Base-by-base conservation (phyloP, 768 basidiomycete genomes). In the Termitomyces sp. region DNA sequence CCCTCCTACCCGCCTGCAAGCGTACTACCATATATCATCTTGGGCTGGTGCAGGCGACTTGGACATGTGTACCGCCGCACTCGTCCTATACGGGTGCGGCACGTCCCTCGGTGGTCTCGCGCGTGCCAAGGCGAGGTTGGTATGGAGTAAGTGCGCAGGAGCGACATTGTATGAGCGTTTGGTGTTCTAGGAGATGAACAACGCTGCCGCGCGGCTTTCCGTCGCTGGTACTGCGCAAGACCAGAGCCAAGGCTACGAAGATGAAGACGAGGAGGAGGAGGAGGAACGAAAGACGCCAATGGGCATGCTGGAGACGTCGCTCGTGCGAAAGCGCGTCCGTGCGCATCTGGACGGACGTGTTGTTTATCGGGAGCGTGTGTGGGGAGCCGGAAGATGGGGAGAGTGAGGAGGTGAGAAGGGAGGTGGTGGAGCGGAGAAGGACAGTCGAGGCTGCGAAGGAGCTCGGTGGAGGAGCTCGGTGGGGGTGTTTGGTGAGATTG, bases 361-460 rank as follows among this genome's bases (percentile, higher is more conserved):
- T 86, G 50, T 91, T 91, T 66, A 75, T 86, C 5, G 64, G 66
- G 6, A 64, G 66, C 15, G 76, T 77, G 55, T 63, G 64, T 9
- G 12, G 57, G 68, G 31, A 73, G 23, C 71, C 71, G 35, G 70
- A 68, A 30, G 69, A 69, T 54, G 54, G 60, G 65, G 50, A 64
- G 14, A 33, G 23, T 28, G 57, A 55, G 15, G 50, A 67, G 40
- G 69, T 69, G 48, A 72, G 73, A 62, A 66, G 63, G 47, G 73
- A 70, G 31, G 10, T 33, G 31, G 31, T 33, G 31, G 2, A 9
- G 60, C 75, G 78, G 67, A 67, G 70, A 52, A 71, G 68, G 33
- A 83, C 84, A 0, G 67, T 89, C 40, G 79, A 80, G 7, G 81
- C 82, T 26, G 85, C 86, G 21, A 76, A 75, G 46, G 81, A 83